phyloP scores from a whole-genome alignment of 345 rosid genomes.

The Stellera chamaejasme region DNA sequence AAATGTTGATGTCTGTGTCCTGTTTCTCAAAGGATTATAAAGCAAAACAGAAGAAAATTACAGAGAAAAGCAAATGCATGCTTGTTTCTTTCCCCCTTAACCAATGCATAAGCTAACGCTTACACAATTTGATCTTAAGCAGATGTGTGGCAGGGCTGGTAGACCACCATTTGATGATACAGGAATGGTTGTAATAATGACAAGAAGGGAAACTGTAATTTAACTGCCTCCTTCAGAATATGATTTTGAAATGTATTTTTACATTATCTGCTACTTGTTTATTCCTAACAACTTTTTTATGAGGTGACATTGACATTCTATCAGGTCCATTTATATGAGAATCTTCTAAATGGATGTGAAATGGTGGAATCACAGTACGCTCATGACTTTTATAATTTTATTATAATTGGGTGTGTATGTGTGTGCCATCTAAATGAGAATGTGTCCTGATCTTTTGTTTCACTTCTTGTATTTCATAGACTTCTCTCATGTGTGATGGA shows the following conservation, averaged over 20 bases:
- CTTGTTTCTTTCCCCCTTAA: background rate
- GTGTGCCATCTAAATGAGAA: background rate
- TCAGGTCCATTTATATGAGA: conserved; percentile 91
- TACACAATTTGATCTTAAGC: conserved; percentile 9
- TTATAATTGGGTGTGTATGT: background rate
- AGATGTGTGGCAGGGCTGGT: conserved; percentile 99
- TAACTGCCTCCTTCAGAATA: conserved; percentile 10
- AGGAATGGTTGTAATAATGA: conserved; percentile 91
- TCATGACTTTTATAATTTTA: conserved; percentile 15
- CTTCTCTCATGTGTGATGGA: conserved; percentile 83
- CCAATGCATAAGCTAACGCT: background rate
- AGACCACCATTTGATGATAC: conserved; percentile 97
- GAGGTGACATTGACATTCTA: conserved; percentile 13
- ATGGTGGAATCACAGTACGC: conserved; percentile 95
- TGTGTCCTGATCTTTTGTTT: conserved; percentile 9
- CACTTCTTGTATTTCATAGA: conserved; percentile 33
- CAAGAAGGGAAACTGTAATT: conserved; percentile 87
- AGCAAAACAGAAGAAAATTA: background rate
- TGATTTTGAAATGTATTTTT: conserved; percentile 15
- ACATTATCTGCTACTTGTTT: conserved; percentile 2
- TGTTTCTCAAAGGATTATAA: background rate
- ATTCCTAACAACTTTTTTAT: conserved; percentile 14
- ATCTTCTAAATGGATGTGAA: conserved; percentile 90
- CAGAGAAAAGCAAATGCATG: conserved; percentile 11
- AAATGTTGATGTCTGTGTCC: too few species aligned